These are phyloP conservation scores for Penicillium sp. DNA, from an alignment of 2,329 filamentous ascomycete genomes.

Conservation along the genomic window DNA sequence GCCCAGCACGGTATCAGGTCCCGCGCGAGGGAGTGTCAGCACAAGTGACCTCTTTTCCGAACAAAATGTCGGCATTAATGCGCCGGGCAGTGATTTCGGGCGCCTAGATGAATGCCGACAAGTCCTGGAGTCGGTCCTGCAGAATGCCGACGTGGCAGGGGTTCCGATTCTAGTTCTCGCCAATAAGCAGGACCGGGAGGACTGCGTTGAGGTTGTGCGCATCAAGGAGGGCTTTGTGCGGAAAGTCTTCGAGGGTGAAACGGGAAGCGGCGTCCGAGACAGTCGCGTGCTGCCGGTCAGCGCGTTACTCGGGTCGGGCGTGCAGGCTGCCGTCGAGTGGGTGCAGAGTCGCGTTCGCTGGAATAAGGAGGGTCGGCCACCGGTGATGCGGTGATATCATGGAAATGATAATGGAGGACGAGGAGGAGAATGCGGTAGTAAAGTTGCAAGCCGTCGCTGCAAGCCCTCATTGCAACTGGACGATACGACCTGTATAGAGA, in stretches of 20 bases:
- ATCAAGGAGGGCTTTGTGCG: constrained; percentile 97
- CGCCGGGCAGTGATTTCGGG: constrained; percentile 42
- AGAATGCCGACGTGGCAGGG: constrained; percentile 83
- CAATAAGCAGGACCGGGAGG: constrained; percentile 97
- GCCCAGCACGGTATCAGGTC: constrained; percentile 33
- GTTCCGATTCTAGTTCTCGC: constrained; percentile 90
- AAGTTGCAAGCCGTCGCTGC: not conserved
- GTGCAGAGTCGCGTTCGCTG: constrained; percentile 87
- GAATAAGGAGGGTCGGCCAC: constrained; percentile 92
- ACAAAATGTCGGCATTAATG: constrained; percentile 41
- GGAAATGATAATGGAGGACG: not conserved
- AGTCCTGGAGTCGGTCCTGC: constrained; percentile 87
- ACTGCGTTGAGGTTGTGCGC: constrained; percentile 94
- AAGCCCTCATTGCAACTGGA: not conserved
- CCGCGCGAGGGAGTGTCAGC: constrained; percentile 16
- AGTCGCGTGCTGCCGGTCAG: constrained; percentile 88
- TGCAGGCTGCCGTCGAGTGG: constrained; percentile 97
- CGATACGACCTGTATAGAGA: constrained; percentile 2
- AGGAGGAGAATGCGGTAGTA: not conserved
- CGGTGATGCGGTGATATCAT: constrained; percentile 76
- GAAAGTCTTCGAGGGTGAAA: constrained; percentile 93
- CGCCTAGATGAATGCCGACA: constrained; percentile 85
- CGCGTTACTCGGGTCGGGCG: constrained; percentile 79
- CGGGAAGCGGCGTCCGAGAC: constrained; percentile 82
- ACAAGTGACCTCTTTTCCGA: constrained; percentile 36